Evolutionary conservation across 1,284 basidiomycete genomes (phyloP), one percentile per base, ranked within the genome.

Genomic region (Heliocybe sulcata): DNA sequence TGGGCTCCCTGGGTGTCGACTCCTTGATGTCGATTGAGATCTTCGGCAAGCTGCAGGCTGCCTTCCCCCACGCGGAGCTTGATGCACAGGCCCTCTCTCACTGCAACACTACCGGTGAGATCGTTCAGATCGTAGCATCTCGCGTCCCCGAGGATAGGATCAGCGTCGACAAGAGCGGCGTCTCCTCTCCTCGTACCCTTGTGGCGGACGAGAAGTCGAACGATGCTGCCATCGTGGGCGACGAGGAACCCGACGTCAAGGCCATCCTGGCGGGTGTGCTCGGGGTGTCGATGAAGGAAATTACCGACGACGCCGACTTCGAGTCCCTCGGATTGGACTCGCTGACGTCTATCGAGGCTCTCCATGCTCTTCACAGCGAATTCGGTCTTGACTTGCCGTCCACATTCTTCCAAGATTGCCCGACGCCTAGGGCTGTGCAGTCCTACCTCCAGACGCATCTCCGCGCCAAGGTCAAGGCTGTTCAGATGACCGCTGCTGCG

Each of bases 1-100:
- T 83, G 19, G 66, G 68, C 16, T 67, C 71, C 27, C 69, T 81
- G 2, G 81, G 81, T 0, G 69, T 83, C 45, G 81, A 83, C 63
- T 83, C 80, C 1, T 63, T 83, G 53, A 78, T 81, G 75, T 73
- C 72, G 38, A 79, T 81, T 55, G 80, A 83, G 65, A 68, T 82
- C 1, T 65, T 69, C 11, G 64, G 66, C 3, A 70, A 68, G 16
- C 64, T 81, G 11, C 71, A 71, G 35, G 58, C 57, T 2, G 47
- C 65, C 0, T 71, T 77, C 55, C 69, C 75, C 0, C 58, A 59
- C 1, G 61, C 65, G 19, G 61, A 65, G 11, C 63, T 77, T 27
- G 66, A 67, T 47, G 52, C 69, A 1, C 64, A 68, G 8, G 61
- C 67, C 1, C 63, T 82, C 25, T 64, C 67, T 3, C 60, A 61